Base-by-base conservation (phyloP, 371 early-diverging fungal genomes). In the Lichtheimia ornata region DNA sequence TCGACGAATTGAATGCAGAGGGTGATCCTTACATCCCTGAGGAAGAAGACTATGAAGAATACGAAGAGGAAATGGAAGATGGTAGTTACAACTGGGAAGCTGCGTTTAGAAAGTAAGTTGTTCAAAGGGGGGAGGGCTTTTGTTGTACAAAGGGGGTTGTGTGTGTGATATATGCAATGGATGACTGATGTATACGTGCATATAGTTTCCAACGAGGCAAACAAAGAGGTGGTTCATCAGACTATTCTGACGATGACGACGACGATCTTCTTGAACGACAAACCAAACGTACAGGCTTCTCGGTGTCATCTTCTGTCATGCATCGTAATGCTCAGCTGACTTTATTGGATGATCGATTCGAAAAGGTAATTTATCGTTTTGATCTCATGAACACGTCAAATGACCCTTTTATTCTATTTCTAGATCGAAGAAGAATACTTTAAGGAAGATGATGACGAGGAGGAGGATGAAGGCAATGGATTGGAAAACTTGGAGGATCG, bases 261-360 rank as follows among this genome's bases (percentile, higher is more conserved):
- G 74, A 84, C 44, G 76, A 74, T 51, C 59, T 59, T 9, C 74
- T 77, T 56, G 83, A 84, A 59, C 53, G 63, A 41, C 69, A 72
- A 56, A 75, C 84, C 30, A 65, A 63, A 59, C 65, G 69, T 7
- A 86, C 94, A 7, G 76, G 76, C 18, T 85, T 88, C 44, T 94
- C 96, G 7, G 93, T 96, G 88, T 87, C 96, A 1, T 94, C 96
- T 14, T 94, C 96, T 5, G 87, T 90, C 49, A 91, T 96, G 93
- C 92, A 88, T 74, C 90, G 97, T 72, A 96, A 94, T 70, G 83
- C 87, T 30, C 88, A 93, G 64, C 81, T 97, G 51, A 89, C 91
- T 5, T 74, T 94, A 22, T 69, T 97, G 55, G 98, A 97, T 79
- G 95, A 96, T 62, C 91, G 91, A 56, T 97, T 96, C 73, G 98